Conservation (phyloP, 2,329 filamentous ascomycete species). For the Clonostachys chloroleuca region DNA sequence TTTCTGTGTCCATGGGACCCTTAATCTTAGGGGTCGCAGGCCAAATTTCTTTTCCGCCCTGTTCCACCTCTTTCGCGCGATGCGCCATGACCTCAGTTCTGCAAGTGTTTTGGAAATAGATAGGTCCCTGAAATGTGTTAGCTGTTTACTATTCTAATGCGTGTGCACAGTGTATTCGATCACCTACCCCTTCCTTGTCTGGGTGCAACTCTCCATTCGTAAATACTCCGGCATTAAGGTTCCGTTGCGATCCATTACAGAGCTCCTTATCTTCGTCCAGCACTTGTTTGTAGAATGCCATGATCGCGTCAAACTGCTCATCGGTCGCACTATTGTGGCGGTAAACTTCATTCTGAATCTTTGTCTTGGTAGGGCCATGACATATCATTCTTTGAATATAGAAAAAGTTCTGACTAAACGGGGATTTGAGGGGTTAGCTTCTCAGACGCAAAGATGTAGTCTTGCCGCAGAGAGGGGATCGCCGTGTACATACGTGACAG, state of each 20-base stretch:
- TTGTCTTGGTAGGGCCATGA: not conserved
- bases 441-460: slow-evolving; percentile 47
- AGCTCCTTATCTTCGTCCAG: slow-evolving; percentile 56
- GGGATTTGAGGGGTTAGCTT: slow-evolving; percentile 52
- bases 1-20: slow-evolving; percentile 14
- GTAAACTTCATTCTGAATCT: slow-evolving; percentile 33
- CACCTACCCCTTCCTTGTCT: slow-evolving; percentile 35
- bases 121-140: slow-evolving; percentile 33
- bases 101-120: slow-evolving; percentile 44
- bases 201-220: slow-evolving; percentile 60
- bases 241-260: slow-evolving; percentile 53
- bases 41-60: slow-evolving; percentile 37
- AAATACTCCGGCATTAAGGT: slow-evolving; percentile 57
- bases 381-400: slow-evolving; percentile 4
- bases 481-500: slow-evolving; percentile 41
- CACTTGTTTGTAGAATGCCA: slow-evolving; percentile 44
- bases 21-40: slow-evolving; percentile 24
- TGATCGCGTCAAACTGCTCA: slow-evolving; percentile 38
- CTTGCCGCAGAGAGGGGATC: slow-evolving; percentile 61
- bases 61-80: slow-evolving; percentile 32
- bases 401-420: slow-evolving; percentile 25
- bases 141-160: slow-evolving; percentile 8
- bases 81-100: slow-evolving; percentile 39
- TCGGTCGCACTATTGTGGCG: slow-evolving; percentile 39
- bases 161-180: slow-evolving; percentile 24